Evolutionary conservation across 106 monocot species (phyloP).

Genomic region (Vanilla planifolia): DNA sequence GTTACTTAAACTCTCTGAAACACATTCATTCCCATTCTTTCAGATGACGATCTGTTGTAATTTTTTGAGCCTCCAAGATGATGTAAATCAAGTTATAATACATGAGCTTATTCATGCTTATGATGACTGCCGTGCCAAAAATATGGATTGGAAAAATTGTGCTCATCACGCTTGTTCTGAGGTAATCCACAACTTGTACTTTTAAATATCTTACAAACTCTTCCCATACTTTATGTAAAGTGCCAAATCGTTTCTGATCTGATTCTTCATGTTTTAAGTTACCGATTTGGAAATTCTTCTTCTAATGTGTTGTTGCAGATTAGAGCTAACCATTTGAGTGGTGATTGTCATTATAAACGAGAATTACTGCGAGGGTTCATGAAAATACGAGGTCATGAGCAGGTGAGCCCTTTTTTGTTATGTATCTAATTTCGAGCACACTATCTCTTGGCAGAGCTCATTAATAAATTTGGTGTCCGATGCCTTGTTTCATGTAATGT

Average conservation of each 20-base stretch:
- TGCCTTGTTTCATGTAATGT: too few relatives aligned
- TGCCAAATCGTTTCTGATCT: too few relatives aligned
- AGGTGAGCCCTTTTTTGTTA: conserved; percentile 29
- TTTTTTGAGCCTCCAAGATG: conserved; percentile 72
- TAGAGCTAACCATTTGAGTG: conserved; percentile 86
- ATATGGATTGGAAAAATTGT: conserved; percentile 91
- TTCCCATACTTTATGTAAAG: too few relatives aligned
- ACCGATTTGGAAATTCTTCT: background rate
- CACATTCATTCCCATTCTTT: conserved; percentile 12
- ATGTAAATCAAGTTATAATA: conserved; percentile 85
- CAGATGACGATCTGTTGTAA: conserved; percentile 85
- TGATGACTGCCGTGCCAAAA: conserved; percentile 89
- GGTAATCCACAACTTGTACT: conserved; percentile 30
- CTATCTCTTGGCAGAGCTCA: too few relatives aligned
- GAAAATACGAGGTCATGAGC: conserved; percentile 75
- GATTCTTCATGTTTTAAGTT: background rate
- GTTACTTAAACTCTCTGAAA: too few relatives aligned
- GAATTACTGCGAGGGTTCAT: conserved; percentile 72
- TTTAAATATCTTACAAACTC: too few relatives aligned
- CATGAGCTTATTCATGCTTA: conserved; percentile 97
- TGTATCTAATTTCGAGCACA: background rate
- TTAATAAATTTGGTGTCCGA: too few relatives aligned
- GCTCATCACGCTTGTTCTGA: conserved; percentile 99
- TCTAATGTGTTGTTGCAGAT: conserved; percentile 25
- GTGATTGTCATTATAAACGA: conserved; percentile 80